Conservation (phyloP, 305 asterid species). For the Rubia balearica region DNA sequence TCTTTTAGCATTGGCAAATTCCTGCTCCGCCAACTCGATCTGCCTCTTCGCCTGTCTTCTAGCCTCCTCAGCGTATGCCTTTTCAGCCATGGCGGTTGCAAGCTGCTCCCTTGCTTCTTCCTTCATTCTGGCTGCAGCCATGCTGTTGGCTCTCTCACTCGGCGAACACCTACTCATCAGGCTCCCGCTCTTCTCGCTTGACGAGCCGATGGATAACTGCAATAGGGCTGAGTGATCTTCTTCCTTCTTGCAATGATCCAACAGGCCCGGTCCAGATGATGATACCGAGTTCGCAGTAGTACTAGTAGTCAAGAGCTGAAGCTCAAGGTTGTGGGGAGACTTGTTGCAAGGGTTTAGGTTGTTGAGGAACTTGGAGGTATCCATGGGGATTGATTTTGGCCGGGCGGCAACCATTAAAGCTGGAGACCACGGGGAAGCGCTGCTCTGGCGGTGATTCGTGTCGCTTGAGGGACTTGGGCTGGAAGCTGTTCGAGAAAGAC, state of each 20-base stretch:
- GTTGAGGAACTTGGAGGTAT: constrained; percentile 12
- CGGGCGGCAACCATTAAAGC: constrained; percentile 8
- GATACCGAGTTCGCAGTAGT: constrained; percentile 9
- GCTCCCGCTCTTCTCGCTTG: constrained; percentile 6
- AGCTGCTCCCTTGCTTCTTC: constrained; percentile 25
- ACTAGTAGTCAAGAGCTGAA: constrained; percentile 28
- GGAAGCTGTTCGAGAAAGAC: constrained; percentile 36
- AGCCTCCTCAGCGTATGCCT: constrained; percentile 33
- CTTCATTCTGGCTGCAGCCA: constrained; percentile 14
- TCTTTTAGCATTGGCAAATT: constrained; percentile 32
- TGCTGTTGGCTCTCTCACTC: constrained; percentile 10
- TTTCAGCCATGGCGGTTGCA: constrained; percentile 28
- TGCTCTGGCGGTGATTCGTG: constrained; percentile 22
- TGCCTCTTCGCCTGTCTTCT: constrained; percentile 32
- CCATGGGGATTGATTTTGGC: constrained; percentile 12
- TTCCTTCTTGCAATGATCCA: constrained; percentile 11
- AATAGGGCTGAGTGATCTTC: constrained; percentile 28
- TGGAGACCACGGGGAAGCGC: constrained; percentile 26
- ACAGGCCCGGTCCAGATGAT: constrained; percentile 3
- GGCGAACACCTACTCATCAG: constrained; percentile 1
- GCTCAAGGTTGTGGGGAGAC: constrained; percentile 28
- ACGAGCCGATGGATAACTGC: constrained; percentile 38
- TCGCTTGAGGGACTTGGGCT: constrained; percentile 39
- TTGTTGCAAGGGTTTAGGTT: not conserved
- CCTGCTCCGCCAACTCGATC: constrained; percentile 33